Base-by-base conservation (phyloP, 352 stramenopile genomes). In the Aphanomyces stellatus region DNA sequence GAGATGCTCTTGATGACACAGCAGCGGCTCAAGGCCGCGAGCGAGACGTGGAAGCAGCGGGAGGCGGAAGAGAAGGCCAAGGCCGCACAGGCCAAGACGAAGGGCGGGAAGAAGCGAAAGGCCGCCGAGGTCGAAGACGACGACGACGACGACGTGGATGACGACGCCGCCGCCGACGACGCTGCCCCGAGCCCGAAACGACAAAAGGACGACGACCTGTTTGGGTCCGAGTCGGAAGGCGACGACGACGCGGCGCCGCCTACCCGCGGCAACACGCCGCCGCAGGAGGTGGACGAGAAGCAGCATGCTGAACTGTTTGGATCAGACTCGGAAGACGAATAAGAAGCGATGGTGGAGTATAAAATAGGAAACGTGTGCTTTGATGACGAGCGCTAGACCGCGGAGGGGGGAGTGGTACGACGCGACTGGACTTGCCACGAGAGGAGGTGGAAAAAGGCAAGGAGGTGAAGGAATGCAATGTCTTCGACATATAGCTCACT, bases 11-110 rank as follows among this genome's bases (percentile, higher is more conserved):
- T 81, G 43, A 90, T 91, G 72, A 86, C 93, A 62, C 82, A 91
- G 60, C 85, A 95, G 63, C 87, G 87, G 57, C 63, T 95, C 24
- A 87, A 88, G 59, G 85, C 85, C 59, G 68, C 93, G 13, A 88
- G 87, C 59, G 76, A 92, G 74, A 84, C 83, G 27, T 95, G 87
- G 87, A 85, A 83, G 69, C 77, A 87, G 51, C 83, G 83, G 37
- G 87, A 95, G 62, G 81, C 77, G 49, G 85, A 95, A 56, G 83
- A 94, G 57, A 84, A 92, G 64, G 80, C 90, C 65, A 88, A 88
- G 69, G 82, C 87, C 48, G 91, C 90, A 73, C 79, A 84, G 11
- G 73, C 80, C 6, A 84, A 87, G 67, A 91, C 88, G 71, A 87
- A 85, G 70, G 74, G 70, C 31, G 61, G 68, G 24, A 92, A 92